A percentile compares a stretch with the other conserved stretches of the same genome.
These are phyloP conservation scores for Leptodermis oblonga DNA, from an alignment of 257 asterid species.

Conservation along the genomic window DNA sequence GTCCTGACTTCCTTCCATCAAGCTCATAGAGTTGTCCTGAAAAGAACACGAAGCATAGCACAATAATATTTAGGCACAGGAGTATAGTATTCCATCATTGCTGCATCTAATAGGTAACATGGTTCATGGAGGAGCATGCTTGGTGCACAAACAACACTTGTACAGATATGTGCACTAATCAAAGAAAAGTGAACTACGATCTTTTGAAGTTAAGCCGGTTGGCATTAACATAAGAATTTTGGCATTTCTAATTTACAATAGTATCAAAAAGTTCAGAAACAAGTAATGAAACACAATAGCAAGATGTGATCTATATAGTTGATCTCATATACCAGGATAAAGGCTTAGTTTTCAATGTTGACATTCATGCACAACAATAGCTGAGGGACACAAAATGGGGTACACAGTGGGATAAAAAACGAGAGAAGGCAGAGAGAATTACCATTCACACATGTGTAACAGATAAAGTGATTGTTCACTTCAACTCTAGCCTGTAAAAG, in stretches of 20 bases:
- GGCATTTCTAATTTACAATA: background rate
- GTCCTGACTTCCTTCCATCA: constrained; percentile 83
- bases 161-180: background rate
- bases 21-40: constrained; percentile 86
- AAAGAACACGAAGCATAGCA: background rate
- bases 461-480: constrained; percentile 80
- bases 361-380: background rate
- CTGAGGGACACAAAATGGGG: background rate
- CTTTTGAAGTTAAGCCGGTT: background rate
- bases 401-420: background rate
- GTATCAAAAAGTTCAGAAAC: background rate
- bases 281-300: too few species aligned
- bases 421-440: constrained; percentile 17
- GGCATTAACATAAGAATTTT: background rate
- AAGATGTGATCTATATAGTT: too few species aligned
- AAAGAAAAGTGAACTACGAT: background rate
- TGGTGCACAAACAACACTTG: background rate
- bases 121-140: background rate
- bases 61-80: background rate
- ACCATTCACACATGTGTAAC: constrained; percentile 74
- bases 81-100: background rate
- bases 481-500: constrained; percentile 63
- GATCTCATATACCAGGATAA: too few species aligned
- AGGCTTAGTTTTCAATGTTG: too few species aligned
- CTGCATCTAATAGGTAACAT: background rate